phyloP scores from a whole-genome alignment of 352 stramenopile genomes.

The Phytophthora pluvialis region DNA sequence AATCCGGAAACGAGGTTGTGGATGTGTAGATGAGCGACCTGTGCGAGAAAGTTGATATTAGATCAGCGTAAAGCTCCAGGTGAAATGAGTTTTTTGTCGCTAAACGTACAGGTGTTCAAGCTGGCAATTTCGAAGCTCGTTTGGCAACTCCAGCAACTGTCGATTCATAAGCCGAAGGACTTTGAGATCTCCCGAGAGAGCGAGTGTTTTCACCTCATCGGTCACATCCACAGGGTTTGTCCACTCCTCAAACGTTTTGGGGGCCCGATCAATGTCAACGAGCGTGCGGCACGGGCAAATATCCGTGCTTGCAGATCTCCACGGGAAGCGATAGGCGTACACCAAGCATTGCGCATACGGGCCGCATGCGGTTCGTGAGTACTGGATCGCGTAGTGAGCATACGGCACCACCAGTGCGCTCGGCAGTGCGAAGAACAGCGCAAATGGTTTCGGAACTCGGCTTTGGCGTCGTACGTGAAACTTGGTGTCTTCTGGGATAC shows the following conservation, averaged over 20 bases:
- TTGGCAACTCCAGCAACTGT: constrained; percentile 24
- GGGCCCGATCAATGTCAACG: constrained; percentile 33
- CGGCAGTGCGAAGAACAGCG: constrained; percentile 24
- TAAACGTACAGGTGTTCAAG: constrained; percentile 50
- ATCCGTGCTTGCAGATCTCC: neutral
- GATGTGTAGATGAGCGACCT: too few species aligned
- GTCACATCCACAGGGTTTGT: constrained; percentile 30
- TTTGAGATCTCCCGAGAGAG: constrained; percentile 38
- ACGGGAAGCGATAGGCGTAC: too few species aligned
- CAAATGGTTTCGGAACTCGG: constrained; percentile 29
- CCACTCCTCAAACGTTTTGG: constrained; percentile 36
- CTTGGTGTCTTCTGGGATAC: constrained; percentile 32
- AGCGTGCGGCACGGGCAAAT: constrained; percentile 50
- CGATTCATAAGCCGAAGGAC: constrained; percentile 54
- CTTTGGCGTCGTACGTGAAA: constrained; percentile 13
- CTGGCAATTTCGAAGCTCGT: constrained; percentile 36
- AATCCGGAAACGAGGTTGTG: too few species aligned
- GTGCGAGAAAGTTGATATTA: too few species aligned
- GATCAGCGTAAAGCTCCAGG: constrained; percentile 23
- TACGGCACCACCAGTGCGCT: constrained; percentile 24
- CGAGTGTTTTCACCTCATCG: constrained; percentile 28
- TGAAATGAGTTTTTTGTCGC: constrained; percentile 2
- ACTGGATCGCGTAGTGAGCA: too few species aligned
- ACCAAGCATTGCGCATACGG: too few species aligned
- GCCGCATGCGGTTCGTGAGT: too few species aligned